Conservation (phyloP, 2,329 filamentous ascomycete genomes). For the Aspergillus viridinutans region DNA sequence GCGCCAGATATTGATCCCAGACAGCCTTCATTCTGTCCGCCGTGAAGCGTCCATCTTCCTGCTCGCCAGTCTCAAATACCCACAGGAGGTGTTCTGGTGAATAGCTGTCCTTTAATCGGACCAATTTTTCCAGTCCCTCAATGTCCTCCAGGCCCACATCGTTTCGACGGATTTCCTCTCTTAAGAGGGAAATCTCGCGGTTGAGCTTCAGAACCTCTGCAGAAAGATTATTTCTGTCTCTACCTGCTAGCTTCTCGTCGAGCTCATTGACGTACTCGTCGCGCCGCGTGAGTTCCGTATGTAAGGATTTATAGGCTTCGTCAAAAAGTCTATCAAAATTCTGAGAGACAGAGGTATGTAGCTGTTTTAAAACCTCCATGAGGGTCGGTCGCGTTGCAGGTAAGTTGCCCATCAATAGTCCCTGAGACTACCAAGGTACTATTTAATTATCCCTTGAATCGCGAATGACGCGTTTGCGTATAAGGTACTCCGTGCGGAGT, state of each 20-base stretch:
- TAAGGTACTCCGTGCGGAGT: neutral
- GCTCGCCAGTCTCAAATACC: slow-evolving; percentile 3
- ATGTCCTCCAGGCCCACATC: slow-evolving; percentile 11
- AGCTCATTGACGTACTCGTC: slow-evolving; percentile 20
- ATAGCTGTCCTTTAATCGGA: slow-evolving; percentile 23
- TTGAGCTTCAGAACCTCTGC: slow-evolving; percentile 18
- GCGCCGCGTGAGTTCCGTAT: slow-evolving; percentile 18
- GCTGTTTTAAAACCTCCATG: slow-evolving; percentile 31
- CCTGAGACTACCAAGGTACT: neutral
- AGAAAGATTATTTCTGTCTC: slow-evolving; percentile 15
- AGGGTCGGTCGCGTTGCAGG: neutral
- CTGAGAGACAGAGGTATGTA: slow-evolving; percentile 27
- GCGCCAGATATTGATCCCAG: slow-evolving; percentile 26
- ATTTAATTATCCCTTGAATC: neutral
- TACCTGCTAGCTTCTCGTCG: slow-evolving; percentile 16
- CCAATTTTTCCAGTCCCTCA: slow-evolving; percentile 10
- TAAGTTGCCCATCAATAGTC: neutral
- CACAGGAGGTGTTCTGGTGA: slow-evolving; percentile 21
- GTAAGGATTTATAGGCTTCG: slow-evolving; percentile 23
- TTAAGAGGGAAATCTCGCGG: slow-evolving; percentile 18
- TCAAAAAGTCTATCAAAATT: slow-evolving; percentile 25
- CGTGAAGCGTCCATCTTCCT: slow-evolving; percentile 3
- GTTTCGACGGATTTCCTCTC: slow-evolving; percentile 16
- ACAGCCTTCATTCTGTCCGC: slow-evolving; percentile 17
- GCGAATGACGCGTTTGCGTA: neutral